Evolutionary conservation across 805 yeast species (phyloP).

Genomic region (Saccharomycopsis malanga): DNA sequence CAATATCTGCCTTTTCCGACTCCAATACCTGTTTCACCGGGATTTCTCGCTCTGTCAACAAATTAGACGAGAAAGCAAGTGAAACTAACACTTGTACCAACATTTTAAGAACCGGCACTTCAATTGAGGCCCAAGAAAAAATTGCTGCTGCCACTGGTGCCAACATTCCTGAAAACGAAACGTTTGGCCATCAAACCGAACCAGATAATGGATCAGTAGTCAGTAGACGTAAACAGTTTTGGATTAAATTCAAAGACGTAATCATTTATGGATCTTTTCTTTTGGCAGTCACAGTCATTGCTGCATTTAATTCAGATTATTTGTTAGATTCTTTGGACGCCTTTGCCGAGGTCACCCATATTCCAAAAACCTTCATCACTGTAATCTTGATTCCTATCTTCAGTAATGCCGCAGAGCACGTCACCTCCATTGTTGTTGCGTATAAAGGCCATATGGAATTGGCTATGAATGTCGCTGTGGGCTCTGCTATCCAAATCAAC

Average conservation of each 20-base stretch:
- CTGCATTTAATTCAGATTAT: constrained; percentile 19
- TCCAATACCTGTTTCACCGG: constrained; percentile 1
- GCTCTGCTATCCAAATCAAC: constrained; percentile 21
- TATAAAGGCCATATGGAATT: constrained; percentile 20
- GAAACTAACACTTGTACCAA: background rate
- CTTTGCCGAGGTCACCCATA: constrained; percentile 14
- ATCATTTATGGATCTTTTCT: constrained; percentile 11
- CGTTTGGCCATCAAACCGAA: background rate
- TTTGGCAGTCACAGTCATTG: constrained; percentile 15
- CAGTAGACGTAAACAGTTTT: background rate
- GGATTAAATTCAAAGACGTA: constrained; percentile 4
- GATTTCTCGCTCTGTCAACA: background rate
- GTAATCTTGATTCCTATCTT: constrained; percentile 21
- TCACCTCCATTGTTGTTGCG: constrained; percentile 20
- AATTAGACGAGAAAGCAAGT: background rate
- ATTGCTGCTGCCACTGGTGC: background rate
- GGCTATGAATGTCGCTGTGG: constrained; percentile 19
- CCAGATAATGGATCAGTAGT: background rate
- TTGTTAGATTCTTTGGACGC: constrained; percentile 16
- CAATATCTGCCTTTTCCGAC: background rate
- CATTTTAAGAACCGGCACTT: background rate
- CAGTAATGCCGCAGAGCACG: constrained; percentile 21
- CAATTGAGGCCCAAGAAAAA: background rate
- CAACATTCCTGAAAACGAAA: background rate
- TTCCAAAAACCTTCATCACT: constrained; percentile 19